These are phyloP conservation scores for Metschnikowia proteae DNA, from an alignment of 805 yeast genomes.

Conservation along the genomic window DNA sequence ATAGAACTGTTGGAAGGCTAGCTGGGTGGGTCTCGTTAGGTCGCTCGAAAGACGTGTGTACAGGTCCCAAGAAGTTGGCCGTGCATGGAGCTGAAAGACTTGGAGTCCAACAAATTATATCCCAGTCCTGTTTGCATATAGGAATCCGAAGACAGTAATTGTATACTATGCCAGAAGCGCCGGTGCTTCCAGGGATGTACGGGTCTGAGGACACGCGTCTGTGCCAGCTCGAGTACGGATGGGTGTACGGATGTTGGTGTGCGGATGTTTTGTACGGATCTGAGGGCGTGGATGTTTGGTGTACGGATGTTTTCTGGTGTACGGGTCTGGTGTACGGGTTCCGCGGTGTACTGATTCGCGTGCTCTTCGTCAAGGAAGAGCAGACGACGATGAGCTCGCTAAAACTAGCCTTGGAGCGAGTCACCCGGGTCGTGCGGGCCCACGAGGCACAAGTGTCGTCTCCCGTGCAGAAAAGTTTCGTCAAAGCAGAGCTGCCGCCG, in stretches of 20 bases:
- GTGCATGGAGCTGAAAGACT: too few relatives aligned
- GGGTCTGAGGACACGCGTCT: too few relatives aligned
- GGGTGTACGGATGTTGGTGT: neutral
- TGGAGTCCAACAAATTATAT: too few relatives aligned
- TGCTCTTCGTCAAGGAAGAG: neutral
- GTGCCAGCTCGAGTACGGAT: too few relatives aligned
- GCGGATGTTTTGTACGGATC: neutral
- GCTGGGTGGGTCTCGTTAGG: too few relatives aligned
- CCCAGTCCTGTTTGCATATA: too few relatives aligned
- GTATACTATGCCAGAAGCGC: neutral
- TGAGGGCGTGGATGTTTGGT: neutral
- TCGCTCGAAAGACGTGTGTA: too few relatives aligned
- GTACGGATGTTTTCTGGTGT: neutral
- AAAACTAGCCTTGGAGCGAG: slow-evolving; percentile 32
- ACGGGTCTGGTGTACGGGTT: neutral
- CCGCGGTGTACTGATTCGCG: slow-evolving; percentile 1
- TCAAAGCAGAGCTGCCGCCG: neutral
- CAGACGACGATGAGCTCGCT: slow-evolving; percentile 32
- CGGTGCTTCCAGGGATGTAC: neutral
- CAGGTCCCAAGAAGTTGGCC: too few relatives aligned
- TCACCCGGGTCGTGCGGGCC: slow-evolving; percentile 29
- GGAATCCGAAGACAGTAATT: neutral
- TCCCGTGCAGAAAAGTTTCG: neutral
- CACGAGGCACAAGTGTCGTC: neutral
- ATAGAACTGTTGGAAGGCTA: too few relatives aligned